These are phyloP conservation scores for Xylaria arbuscula DNA, from an alignment of 2,329 filamentous ascomycete species.

Conservation along the genomic window DNA sequence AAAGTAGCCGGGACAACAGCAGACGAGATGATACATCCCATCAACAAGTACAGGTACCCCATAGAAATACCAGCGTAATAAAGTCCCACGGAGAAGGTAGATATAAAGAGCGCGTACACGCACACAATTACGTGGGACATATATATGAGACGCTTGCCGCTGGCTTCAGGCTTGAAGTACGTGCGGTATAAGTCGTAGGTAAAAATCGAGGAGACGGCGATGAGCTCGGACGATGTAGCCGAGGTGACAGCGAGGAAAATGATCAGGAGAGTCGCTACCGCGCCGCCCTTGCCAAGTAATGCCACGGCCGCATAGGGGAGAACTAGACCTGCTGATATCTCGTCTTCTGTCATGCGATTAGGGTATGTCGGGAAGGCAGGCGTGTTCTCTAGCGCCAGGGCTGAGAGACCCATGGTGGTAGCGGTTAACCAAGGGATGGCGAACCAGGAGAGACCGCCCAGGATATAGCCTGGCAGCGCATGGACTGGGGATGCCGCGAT, in stretches of 20 bases:
- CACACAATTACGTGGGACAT: conserved; percentile 80
- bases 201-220: conserved; percentile 87
- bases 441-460: conserved; percentile 90
- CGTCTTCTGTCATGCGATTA: conserved; percentile 75
- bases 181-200: conserved; percentile 91
- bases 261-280: conserved; percentile 80
- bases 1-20: conserved; percentile 86
- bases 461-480: conserved; percentile 87
- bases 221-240: conserved; percentile 83
- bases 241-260: conserved; percentile 93
- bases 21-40: conserved; percentile 90
- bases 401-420: conserved; percentile 87
- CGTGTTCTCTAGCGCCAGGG: conserved; percentile 80
- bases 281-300: conserved; percentile 83
- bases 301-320: conserved; percentile 87
- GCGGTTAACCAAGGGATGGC: conserved; percentile 91
- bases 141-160: conserved; percentile 80
- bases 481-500: conserved; percentile 88
- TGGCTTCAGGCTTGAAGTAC: conserved; percentile 82
- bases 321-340: conserved; percentile 85
- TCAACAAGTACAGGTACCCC: conserved; percentile 89
- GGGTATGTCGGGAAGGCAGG: conserved; percentile 78
- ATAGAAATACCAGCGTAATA: conserved; percentile 81
- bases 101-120: conserved; percentile 79
- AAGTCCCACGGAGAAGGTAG: conserved; percentile 80